A percentile compares a stretch with the other conserved stretches of the same genome.
These are phyloP conservation scores for Ogataea philodendri DNA, from an alignment of 805 yeast species.

Conservation along the genomic window DNA sequence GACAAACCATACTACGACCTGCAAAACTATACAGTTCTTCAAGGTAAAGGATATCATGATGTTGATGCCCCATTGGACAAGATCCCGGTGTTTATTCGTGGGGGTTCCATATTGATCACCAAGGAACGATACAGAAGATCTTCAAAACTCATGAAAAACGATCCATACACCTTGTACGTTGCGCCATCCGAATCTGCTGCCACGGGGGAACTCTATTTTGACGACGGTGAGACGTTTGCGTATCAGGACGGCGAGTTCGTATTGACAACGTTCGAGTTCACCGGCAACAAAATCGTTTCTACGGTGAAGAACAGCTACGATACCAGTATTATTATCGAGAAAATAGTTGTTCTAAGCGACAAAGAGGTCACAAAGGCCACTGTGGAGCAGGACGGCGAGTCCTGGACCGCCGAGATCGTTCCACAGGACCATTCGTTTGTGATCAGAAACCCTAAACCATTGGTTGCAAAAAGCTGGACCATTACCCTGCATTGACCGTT, in stretches of 20 bases:
- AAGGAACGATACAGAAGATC: slow-evolving; percentile 81
- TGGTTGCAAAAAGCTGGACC: slow-evolving; percentile 47
- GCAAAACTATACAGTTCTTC: slow-evolving; percentile 32
- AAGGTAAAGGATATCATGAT: slow-evolving; percentile 40
- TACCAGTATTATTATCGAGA: slow-evolving; percentile 47
- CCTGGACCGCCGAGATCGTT: slow-evolving; percentile 37
- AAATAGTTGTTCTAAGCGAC: slow-evolving; percentile 48
- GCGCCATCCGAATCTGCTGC: slow-evolving; percentile 50
- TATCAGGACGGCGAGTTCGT: slow-evolving; percentile 54
- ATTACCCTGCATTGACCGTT: slow-evolving; percentile 18
- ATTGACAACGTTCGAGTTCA: slow-evolving; percentile 40
- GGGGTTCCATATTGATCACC: slow-evolving; percentile 72
- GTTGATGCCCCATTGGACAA: slow-evolving; percentile 50
- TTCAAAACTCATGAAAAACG: slow-evolving; percentile 66
- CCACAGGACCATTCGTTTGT: slow-evolving; percentile 20
- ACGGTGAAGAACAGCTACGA: slow-evolving; percentile 28
- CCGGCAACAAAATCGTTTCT: slow-evolving; percentile 35
- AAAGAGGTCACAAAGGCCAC: slow-evolving; percentile 20
- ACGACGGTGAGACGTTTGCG: slow-evolving; percentile 77
- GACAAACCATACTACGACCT: slow-evolving; percentile 56
- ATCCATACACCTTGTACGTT: slow-evolving; percentile 75
- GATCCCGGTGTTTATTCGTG: slow-evolving; percentile 70
- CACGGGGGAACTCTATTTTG: slow-evolving; percentile 64
- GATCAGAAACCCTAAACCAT: slow-evolving; percentile 52
- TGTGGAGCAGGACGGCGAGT: slow-evolving; percentile 39